phyloP scores from a whole-genome alignment of 2,329 filamentous ascomycete species.

The Xylaria digitata region DNA sequence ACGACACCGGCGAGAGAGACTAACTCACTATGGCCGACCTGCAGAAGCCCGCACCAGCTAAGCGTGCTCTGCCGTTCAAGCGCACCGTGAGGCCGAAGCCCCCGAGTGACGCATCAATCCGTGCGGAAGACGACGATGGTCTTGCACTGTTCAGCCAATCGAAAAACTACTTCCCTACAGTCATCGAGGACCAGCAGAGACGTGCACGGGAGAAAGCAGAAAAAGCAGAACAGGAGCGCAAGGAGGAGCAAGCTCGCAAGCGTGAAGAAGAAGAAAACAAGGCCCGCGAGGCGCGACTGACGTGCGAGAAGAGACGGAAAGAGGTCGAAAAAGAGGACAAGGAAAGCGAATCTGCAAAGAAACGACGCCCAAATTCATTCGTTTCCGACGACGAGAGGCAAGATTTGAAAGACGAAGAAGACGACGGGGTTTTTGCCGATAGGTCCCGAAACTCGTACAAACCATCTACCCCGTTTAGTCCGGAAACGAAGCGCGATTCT shows the following conservation, averaged over 20 bases:
- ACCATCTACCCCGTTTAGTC: conserved; percentile 31
- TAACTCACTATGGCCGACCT: conserved; percentile 50
- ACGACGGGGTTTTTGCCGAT: conserved; percentile 36
- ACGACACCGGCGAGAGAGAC: background rate
- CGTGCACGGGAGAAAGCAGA: conserved; percentile 43
- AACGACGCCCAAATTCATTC: conserved; percentile 39
- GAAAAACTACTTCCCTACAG: conserved; percentile 60
- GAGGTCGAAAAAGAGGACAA: conserved; percentile 15
- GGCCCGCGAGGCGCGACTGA: conserved; percentile 23
- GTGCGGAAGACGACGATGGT: conserved; percentile 52
- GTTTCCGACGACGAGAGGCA: conserved; percentile 32
- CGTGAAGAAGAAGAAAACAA: conserved; percentile 37
- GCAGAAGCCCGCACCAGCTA: conserved; percentile 43
- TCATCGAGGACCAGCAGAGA: conserved; percentile 55
- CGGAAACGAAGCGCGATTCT: conserved; percentile 24
- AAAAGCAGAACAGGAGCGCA: conserved; percentile 45
- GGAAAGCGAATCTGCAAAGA: conserved; percentile 38
- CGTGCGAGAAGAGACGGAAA: conserved; percentile 25
- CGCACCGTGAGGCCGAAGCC: conserved; percentile 56
- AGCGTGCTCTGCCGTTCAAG: conserved; percentile 62
- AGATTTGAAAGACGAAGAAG: conserved; percentile 20
- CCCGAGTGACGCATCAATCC: conserved; percentile 45
- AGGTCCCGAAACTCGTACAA: conserved; percentile 38
- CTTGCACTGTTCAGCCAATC: conserved; percentile 63
- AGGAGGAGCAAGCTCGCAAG: conserved; percentile 38